Evolutionary conservation across 805 yeast species (phyloP).

Genomic region (Lipomyces starkeyi): DNA sequence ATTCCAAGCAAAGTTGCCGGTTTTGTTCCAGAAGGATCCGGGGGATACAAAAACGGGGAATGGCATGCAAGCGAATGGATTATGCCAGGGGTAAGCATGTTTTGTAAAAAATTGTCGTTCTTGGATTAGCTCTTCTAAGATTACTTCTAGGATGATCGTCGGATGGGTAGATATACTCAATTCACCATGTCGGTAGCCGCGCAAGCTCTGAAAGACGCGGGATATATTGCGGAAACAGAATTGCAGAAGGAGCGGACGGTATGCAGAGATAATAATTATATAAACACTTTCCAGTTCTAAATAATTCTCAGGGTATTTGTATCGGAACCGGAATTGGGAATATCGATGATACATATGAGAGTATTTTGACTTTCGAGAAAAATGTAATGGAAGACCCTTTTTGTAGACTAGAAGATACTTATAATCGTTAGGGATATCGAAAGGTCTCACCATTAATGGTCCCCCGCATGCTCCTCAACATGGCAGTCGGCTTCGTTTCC

Average conservation of each 20-base stretch:
- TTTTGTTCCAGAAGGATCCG: conserved; percentile 61
- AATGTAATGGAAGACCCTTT: conserved; percentile 36
- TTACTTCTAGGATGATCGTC: conserved; percentile 53
- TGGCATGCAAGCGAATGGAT: conserved; percentile 63
- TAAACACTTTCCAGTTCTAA: not conserved
- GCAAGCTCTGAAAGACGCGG: conserved; percentile 78
- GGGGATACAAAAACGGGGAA: conserved; percentile 49
- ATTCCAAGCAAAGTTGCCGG: conserved; percentile 82
- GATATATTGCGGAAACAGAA: conserved; percentile 52
- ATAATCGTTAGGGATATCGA: conserved; percentile 55
- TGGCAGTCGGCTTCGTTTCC: conserved; percentile 93
- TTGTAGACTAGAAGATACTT: conserved; percentile 1
- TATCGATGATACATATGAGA: conserved; percentile 71
- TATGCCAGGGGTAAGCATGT: conserved; percentile 42
- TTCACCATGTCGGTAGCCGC: conserved; percentile 76
- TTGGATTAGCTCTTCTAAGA: not conserved
- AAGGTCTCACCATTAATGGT: conserved; percentile 84
- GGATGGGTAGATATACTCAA: conserved; percentile 75
- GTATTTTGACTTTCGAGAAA: conserved; percentile 56
- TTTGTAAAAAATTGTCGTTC: too few species aligned
- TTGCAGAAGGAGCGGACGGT: conserved; percentile 43
- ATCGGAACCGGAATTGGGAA: conserved; percentile 95
- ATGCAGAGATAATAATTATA: conserved; percentile 39
- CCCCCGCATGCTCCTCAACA: conserved; percentile 81
- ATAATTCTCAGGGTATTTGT: conserved; percentile 64